Evolutionary conservation across 2,329 filamentous ascomycete genomes (phyloP), one percentile per base, ranked within the genome.

Genomic region (Xylaria sp.): DNA sequence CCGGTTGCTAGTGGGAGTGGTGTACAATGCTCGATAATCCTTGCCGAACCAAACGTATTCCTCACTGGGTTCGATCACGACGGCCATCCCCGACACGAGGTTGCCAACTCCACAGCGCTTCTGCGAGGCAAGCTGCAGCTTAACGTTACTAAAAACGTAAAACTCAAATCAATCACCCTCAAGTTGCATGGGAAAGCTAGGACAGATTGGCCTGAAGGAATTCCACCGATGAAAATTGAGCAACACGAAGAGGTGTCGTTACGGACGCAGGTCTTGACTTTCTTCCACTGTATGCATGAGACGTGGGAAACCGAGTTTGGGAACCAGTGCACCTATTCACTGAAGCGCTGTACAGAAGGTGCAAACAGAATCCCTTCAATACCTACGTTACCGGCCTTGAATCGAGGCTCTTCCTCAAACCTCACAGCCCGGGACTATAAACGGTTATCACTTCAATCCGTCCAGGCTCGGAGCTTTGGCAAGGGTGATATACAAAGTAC

Each of bases 121-220:
- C 85, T 99, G 16, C 88, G 96, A 65, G 96, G 96, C 21, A 94
- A 90, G 72, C 81, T 99, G 65, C 91, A 93, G 75, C 79, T 99
- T 47, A 91, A 91, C 68, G 88, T 98, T 13, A 91, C 92, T 54
- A 98, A 98, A 78, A 92, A 93, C 72, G 90, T 94, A 55, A 99
- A 99, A 81, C 90, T 99, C 73, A 98, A 97, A 83, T 91, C 93
- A 3, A 88, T 99, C 27, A 94, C 92, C 5, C 84, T 99, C 61
- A 95, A 93, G 75, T 92, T 99, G 74, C 88, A 91, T 48, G 96
- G 95, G 35, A 91, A 90, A 77, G 93, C 94, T 2, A 88, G 92
- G 71, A 98, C 96, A 1, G 94, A 97, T 77, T 99, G 96, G 96
- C 95, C 96, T 18, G 96, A 98, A 83, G 93, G 94, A 60, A 96